Base-by-base conservation (phyloP, 768 basidiomycete species). In the Clavulina sp. region DNA sequence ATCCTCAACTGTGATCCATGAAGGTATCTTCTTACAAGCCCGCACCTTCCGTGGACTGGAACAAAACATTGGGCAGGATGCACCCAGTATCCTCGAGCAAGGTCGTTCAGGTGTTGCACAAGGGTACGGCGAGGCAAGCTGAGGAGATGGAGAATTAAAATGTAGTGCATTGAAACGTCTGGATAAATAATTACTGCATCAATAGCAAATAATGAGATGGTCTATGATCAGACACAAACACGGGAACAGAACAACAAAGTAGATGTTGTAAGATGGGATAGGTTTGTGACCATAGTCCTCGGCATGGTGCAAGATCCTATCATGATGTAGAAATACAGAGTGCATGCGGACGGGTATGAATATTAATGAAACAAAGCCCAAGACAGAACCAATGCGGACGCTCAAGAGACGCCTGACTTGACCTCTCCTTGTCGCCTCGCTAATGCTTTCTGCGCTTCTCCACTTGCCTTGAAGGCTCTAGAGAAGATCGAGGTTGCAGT, bases 61-160 rank as follows among this genome's bases (percentile, higher is more conserved):
- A 53, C 66, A 75, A 21, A 72, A 83, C 5, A 58, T 80, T 7
- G 88, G 86, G 0, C 69, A 84, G 62, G 86, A 93, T 59, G 73
- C 70, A 1, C 91, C 92, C 0, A 76, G 82, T 55, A 63, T 80
- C 36, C 64, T 97, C 53, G 87, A 95, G 65, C 84, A 93, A 63
- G 93, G 93, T 0, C 68, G 89, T 43, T 84, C 76, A 57, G 93
- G 93, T 4, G 81, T 93, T 43, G 89, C 93, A 34, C 74, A 81
- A 55, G 87, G 84, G 6, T 96, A 97, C 62, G 63, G 60, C 9
- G 73, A 73, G 44, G 81, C 84, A 13, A n/a, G n/a, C n/a, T n/a
- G n/a, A n/a, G n/a, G n/a, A n/a, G n/a, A n/a, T n/a, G n/a, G n/a
- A n/a, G n/a, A n/a, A n/a, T n/a, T n/a, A n/a, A n/a, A n/a, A n/a